A percentile compares a stretch with the other conserved stretches of the same genome.
phyloP scores from a whole-genome alignment of 73 alveolate genomes.

The Blepharisma japonicum region DNA sequence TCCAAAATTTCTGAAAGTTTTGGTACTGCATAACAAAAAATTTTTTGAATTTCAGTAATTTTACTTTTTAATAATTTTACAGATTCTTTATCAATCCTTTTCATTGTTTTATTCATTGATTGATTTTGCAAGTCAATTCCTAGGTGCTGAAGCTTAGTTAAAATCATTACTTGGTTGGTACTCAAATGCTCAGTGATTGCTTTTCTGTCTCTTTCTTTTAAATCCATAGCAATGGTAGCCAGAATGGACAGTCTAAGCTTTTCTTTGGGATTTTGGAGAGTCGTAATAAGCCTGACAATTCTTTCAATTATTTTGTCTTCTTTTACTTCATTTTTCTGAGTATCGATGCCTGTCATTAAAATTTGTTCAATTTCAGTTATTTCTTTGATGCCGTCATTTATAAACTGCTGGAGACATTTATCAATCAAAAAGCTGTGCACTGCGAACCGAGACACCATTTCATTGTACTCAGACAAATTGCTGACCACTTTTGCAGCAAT shows the following conservation, averaged over 20 bases:
- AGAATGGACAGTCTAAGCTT: neutral
- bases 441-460: neutral
- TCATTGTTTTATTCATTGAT: neutral
- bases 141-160: neutral
- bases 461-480: neutral
- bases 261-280: neutral
- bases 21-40: neutral
- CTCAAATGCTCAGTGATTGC: neutral
- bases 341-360: slow-evolving; percentile 10
- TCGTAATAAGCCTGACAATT: neutral
- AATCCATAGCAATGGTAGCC: neutral
- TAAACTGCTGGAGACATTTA: neutral
- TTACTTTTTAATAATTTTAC: neutral
- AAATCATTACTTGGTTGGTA: neutral
- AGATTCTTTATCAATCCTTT: neutral
- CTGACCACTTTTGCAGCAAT: neutral
- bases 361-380: slow-evolving; percentile 3
- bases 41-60: neutral
- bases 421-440: slow-evolving; percentile 11
- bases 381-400: neutral
- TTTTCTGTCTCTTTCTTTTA: neutral
- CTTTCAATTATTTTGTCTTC: slow-evolving; percentile 7
- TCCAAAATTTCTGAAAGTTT: neutral
- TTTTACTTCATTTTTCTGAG: neutral
- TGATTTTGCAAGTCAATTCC: neutral